Conservation (phyloP, 257 asterid species). For the Penstemon eatonii region DNA sequence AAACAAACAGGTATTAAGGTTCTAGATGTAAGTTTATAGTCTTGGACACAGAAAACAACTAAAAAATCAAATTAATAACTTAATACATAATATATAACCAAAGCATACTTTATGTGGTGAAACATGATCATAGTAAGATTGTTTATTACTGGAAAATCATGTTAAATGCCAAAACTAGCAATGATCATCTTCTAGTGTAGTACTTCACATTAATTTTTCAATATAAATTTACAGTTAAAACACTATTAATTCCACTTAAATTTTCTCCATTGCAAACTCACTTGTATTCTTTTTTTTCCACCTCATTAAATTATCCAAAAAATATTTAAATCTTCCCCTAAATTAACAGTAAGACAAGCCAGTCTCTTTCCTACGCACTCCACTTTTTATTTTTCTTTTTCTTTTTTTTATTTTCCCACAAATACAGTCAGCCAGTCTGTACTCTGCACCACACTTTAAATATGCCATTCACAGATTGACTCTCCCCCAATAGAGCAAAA, state of each 20-base stretch:
- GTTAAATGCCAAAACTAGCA: too few species aligned
- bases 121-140: too few species aligned
- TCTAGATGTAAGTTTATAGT: too few species aligned
- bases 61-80: too few species aligned
- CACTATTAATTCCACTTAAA: too few species aligned
- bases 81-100: too few species aligned
- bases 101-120: too few species aligned
- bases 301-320: conserved; percentile 8
- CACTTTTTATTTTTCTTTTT: conserved; percentile 4
- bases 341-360: conserved; percentile 17
- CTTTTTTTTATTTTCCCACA: background rate
- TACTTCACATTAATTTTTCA: background rate
- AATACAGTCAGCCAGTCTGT: conserved; percentile 5
- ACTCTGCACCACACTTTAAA: conserved; percentile 43
- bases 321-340: conserved; percentile 13
- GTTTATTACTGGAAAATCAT: too few species aligned
- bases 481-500: conserved; percentile 13
- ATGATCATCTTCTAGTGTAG: too few species aligned
- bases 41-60: too few species aligned
- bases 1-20: too few species aligned
- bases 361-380: conserved; percentile 12
- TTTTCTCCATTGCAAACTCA: background rate
- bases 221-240: background rate
- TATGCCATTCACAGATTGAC: conserved; percentile 31
- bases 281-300: background rate